Evolutionary conservation across 2,329 filamentous ascomycete species (phyloP).

Genomic region (Passalora sequoiae): DNA sequence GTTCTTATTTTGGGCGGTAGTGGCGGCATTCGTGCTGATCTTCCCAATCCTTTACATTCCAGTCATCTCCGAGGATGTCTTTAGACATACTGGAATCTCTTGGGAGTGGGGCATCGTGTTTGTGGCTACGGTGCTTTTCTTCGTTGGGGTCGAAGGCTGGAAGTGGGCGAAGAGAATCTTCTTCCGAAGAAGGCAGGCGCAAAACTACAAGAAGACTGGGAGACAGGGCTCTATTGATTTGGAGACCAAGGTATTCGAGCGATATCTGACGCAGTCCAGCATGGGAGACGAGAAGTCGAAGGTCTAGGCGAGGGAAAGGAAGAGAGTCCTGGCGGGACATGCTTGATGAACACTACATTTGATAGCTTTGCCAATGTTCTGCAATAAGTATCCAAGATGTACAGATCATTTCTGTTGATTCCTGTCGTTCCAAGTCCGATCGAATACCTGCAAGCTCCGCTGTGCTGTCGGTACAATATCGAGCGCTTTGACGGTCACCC

Average conservation of each 20-base stretch:
- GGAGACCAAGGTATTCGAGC: conserved; percentile 24
- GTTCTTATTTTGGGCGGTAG: conserved; percentile 51
- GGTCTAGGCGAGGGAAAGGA: conserved; percentile 6
- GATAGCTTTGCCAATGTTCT: no score
- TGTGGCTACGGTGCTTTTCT: conserved; percentile 50
- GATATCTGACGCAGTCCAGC: conserved; percentile 23
- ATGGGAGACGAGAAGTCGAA: conserved; percentile 17
- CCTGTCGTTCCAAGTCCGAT: conserved; percentile 7
- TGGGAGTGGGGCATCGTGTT: conserved; percentile 70
- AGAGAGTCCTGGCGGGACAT: background rate
- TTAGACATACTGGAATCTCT: conserved; percentile 59
- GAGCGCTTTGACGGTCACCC: conserved; percentile 39
- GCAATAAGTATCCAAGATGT: background rate
- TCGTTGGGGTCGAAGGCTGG: conserved; percentile 60
- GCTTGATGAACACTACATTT: background rate
- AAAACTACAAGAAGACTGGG: conserved; percentile 10
- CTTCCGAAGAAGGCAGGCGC: conserved; percentile 16
- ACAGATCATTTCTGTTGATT: background rate
- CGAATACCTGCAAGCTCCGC: conserved; percentile 32
- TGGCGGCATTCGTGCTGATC: conserved; percentile 42
- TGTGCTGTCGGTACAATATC: conserved; percentile 46
- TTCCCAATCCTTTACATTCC: conserved; percentile 59
- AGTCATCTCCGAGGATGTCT: conserved; percentile 59
- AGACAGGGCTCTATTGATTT: conserved; percentile 14
- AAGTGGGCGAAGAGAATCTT: conserved; percentile 59